phyloP scores from a whole-genome alignment of 2,329 filamentous ascomycete genomes.

The Aphanocladium album region DNA sequence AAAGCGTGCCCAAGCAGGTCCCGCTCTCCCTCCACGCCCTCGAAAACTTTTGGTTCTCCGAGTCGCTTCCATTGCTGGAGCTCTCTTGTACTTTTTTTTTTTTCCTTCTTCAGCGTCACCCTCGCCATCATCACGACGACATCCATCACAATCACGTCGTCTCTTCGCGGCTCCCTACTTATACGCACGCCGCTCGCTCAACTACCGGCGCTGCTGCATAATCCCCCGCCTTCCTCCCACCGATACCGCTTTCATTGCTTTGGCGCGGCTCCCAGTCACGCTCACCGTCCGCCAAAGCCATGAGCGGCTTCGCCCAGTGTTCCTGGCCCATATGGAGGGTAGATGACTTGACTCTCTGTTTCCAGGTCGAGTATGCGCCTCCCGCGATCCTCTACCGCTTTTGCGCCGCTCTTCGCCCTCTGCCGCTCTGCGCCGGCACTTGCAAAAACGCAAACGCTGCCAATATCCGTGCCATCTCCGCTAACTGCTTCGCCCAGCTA shows the following conservation, averaged over 20 bases:
- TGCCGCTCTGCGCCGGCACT: no score
- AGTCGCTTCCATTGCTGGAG: not conserved
- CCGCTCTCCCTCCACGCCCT: not conserved
- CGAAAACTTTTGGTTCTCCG: not conserved
- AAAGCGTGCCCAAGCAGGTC: no score
- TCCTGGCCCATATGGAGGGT: constrained; percentile 55
- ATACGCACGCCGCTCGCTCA: not conserved
- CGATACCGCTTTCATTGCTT: not conserved
- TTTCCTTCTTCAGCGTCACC: not conserved
- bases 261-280: not conserved
- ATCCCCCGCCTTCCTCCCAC: not conserved
- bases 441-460: not conserved
- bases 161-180: not conserved
- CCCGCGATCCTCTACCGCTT: not conserved
- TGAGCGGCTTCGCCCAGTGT: constrained; percentile 50
- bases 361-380: constrained; percentile 25
- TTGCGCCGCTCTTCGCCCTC: no score
- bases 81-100: not conserved
- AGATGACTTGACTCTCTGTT: constrained; percentile 61
- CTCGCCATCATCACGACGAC: not conserved
- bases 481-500: constrained; percentile 25
- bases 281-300: constrained; percentile 16
- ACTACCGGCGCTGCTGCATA: not conserved
- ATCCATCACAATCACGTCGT: not conserved
- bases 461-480: not conserved